These are phyloP conservation scores for Microstegium vimineum DNA, from an alignment of 176 grass and related monocot genomes.

Conservation along the genomic window DNA sequence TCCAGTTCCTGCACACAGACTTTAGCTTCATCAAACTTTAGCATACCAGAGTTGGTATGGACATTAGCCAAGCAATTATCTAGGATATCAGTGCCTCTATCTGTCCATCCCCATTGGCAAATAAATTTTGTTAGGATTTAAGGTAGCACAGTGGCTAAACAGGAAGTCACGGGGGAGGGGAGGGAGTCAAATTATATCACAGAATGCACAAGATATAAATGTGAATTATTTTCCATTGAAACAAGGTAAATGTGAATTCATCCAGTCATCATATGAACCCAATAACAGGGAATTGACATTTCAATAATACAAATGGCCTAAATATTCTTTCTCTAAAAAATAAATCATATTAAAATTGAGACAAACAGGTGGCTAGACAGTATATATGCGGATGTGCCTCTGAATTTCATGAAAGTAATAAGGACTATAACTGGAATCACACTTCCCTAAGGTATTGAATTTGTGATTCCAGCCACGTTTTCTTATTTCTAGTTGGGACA, in stretches of 20 bases:
- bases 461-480: background rate
- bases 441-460: background rate
- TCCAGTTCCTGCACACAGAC: constrained; percentile 64
- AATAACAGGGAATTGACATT: background rate
- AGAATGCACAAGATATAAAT: background rate
- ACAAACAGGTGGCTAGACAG: background rate
- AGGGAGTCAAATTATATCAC: too few species aligned
- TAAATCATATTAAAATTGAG: background rate
- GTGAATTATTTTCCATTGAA: background rate
- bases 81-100: constrained; percentile 61
- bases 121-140: constrained; percentile 1
- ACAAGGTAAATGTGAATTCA: background rate
- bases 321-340: background rate
- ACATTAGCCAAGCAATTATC: constrained; percentile 73
- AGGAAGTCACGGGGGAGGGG: too few species aligned
- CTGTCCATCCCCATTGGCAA: constrained; percentile 43
- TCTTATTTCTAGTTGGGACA: background rate
- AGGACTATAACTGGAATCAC: background rate
- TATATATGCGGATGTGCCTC: background rate
- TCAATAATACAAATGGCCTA: background rate
- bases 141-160: background rate
- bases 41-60: constrained; percentile 44
- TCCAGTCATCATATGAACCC: background rate
- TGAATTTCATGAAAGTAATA: background rate
- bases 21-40: constrained; percentile 54